Conservation (phyloP, 306 rosid species). For the Cercis canadensis region DNA sequence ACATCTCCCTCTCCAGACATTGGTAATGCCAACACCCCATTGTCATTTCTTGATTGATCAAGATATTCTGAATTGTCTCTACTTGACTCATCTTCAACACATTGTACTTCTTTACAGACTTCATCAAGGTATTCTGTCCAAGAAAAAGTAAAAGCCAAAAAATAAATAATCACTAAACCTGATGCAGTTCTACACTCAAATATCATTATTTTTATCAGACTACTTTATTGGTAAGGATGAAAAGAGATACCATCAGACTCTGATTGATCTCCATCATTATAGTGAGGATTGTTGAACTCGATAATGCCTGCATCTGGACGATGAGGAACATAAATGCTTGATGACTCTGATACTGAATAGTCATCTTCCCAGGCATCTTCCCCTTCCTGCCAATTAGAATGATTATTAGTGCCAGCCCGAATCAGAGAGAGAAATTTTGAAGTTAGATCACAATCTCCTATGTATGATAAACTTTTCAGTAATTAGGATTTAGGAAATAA, state of each 20-base stretch:
- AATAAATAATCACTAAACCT: conserved; percentile 2
- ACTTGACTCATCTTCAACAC: conserved; percentile 74
- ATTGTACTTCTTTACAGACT: conserved; percentile 88
- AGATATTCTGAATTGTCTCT: conserved; percentile 49
- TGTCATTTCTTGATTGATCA: conserved; percentile 42
- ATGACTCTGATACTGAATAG: conserved; percentile 74
- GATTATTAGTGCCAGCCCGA: conserved; percentile 47
- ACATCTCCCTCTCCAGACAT: too few relatives aligned
- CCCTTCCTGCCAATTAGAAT: conserved; percentile 51
- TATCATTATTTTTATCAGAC: conserved; percentile 35
- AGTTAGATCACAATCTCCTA: conserved; percentile 11
- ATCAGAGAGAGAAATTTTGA: conserved; percentile 28
- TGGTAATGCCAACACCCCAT: conserved; percentile 43
- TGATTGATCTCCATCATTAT: conserved; percentile 43
- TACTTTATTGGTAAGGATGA: conserved; percentile 31
- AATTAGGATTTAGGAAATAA: conserved; percentile 18
- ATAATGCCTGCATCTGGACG: conserved; percentile 41
- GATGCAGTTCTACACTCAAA: conserved; percentile 18
- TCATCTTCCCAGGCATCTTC: conserved; percentile 76
- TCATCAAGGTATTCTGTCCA: conserved; percentile 59
- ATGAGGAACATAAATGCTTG: conserved; percentile 58
- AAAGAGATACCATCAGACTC: conserved; percentile 54
- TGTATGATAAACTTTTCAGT: conserved; percentile 25
- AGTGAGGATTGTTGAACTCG: conserved; percentile 72
- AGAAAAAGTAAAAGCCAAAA: conserved; percentile 28